Evolutionary conservation across 768 basidiomycete genomes (phyloP).

Genomic region (Tricholoma flavovirens): DNA sequence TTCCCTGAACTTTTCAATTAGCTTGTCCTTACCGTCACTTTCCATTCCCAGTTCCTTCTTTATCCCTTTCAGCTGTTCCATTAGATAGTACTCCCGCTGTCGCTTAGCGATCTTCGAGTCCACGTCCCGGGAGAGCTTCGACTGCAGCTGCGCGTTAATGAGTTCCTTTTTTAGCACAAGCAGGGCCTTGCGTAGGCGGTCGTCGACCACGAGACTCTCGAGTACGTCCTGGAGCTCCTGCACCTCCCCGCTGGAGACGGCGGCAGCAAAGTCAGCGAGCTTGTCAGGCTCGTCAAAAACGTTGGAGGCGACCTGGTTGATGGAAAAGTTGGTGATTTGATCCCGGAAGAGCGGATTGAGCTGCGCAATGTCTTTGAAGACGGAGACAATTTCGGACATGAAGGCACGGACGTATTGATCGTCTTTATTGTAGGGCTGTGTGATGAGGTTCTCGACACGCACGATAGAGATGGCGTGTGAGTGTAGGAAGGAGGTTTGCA

Average conservation of each 20-base stretch:
- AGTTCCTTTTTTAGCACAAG: conserved; percentile 96
- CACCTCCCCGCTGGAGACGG: conserved; percentile 90
- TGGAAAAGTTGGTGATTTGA: conserved; percentile 95
- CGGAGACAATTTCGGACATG: conserved; percentile 93
- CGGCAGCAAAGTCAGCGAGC: conserved; percentile 95
- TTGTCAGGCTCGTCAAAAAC: conserved; percentile 98
- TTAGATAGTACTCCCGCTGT: conserved; percentile 91
- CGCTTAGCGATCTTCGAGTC: conserved; percentile 93
- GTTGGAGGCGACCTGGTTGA: conserved; percentile 86
- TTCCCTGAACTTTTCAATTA: conserved; percentile 89
- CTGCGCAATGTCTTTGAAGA: conserved; percentile 98
- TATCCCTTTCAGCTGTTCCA: conserved; percentile 95
- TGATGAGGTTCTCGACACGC: conserved; percentile 76
- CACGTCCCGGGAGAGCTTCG: conserved; percentile 88
- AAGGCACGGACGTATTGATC: conserved; percentile 94
- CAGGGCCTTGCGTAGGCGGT: conserved; percentile 84
- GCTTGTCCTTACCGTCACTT: conserved; percentile 89
- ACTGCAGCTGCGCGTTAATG: conserved; percentile 93
- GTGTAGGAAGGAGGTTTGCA: conserved; percentile 83
- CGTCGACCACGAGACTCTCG: conserved; percentile 80
- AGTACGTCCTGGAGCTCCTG: conserved; percentile 90
- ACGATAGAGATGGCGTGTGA: conserved; percentile 82
- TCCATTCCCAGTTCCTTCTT: conserved; percentile 97
- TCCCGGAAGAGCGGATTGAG: conserved; percentile 97
- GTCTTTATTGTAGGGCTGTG: conserved; percentile 84